Evolutionary conservation across 2,329 filamentous ascomycete genomes (phyloP), one percentile per base, ranked within the genome.

Genomic region (Colletotrichum horii): DNA sequence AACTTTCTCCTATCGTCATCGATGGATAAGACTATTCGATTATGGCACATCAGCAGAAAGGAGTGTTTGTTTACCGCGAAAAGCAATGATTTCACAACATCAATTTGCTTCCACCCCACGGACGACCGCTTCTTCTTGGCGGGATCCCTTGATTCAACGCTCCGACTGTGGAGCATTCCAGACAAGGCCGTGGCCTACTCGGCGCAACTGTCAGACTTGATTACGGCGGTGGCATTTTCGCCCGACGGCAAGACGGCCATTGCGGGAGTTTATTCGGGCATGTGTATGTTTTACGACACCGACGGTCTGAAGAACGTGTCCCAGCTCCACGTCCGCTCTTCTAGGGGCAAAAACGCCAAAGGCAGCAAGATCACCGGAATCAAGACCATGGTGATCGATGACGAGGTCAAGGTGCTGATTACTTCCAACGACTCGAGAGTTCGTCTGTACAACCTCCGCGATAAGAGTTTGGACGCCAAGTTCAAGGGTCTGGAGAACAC

Each of bases 291-390:
- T 79, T 98, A 96, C 83, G 95, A 98, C 72, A 99, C 97, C 0
- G 96, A 98, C 80, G 95, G 95, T 0, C 86, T 99, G 66, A 97
- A 95, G 80, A 91, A 93, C 69, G 91, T 95, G 78, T 94, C 94
- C 2, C 96, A 98, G 82, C 93, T 98, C 34, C 96, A 98, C 78
- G 96, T 98, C n/a, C 93, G 96, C 60, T 98, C 96, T 1, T 95
- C 95, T 0, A 91, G 96, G 75, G 96, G 97, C 4, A 96, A 96
- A 82, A 98, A 98, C 81, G 94, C 96, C 6, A 98, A 98, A 83
- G 96, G 96, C 8, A 98, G 96, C 86, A 99, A 99, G 83, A 98
- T 99, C 79, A 98, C 97, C 0, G 96, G 96, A 8, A 98, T 99
- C 69, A 93, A 96, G 80, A 94, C 95, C 0, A 92, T 93, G 78